A percentile compares a stretch with the other conserved stretches of the same genome.
These are phyloP conservation scores for Triticum monococcum DNA, from an alignment of 176 grass and related monocot species.

Conservation along the genomic window DNA sequence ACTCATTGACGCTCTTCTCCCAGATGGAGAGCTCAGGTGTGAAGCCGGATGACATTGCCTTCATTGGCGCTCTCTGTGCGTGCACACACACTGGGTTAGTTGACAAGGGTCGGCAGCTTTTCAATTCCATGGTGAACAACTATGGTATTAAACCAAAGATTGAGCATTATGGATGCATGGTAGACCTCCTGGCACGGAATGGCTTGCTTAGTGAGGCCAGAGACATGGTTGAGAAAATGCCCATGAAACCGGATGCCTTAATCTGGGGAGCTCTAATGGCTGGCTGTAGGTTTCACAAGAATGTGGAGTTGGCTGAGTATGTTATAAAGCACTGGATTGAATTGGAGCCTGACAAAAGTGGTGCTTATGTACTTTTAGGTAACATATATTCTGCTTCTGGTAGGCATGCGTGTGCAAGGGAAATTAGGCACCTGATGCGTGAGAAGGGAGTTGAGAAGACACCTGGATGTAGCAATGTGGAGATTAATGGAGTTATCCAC, in stretches of 20 bases:
- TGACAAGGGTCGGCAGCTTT: slow-evolving; percentile 45
- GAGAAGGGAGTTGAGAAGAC: slow-evolving; percentile 53
- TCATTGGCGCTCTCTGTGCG: slow-evolving; percentile 40
- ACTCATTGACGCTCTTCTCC: slow-evolving; percentile 38
- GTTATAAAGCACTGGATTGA: slow-evolving; percentile 46
- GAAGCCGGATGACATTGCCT: slow-evolving; percentile 46
- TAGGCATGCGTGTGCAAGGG: slow-evolving; percentile 38
- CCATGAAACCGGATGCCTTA: slow-evolving; percentile 54
- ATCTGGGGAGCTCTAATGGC: slow-evolving; percentile 62
- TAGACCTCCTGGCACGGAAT: slow-evolving; percentile 54
- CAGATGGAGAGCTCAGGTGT: slow-evolving; percentile 44
- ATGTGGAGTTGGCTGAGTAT: slow-evolving; percentile 48
- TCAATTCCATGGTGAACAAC: slow-evolving; percentile 39
- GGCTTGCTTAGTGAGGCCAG: slow-evolving; percentile 42
- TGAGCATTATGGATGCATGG: slow-evolving; percentile 58
- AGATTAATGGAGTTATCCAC: slow-evolving; percentile 55
- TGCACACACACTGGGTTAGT: slow-evolving; percentile 53
- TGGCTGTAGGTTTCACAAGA: slow-evolving; percentile 57
- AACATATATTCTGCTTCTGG: slow-evolving; percentile 50
- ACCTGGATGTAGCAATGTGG: slow-evolving; percentile 49
- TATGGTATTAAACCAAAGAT: slow-evolving; percentile 52
- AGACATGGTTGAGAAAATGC: slow-evolving; percentile 47
- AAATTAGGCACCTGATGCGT: slow-evolving; percentile 46
- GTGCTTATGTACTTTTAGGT: slow-evolving; percentile 47
- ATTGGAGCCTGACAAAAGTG: slow-evolving; percentile 53